Conservation (phyloP, 768 basidiomycete species). For the Ramaria sp. region DNA sequence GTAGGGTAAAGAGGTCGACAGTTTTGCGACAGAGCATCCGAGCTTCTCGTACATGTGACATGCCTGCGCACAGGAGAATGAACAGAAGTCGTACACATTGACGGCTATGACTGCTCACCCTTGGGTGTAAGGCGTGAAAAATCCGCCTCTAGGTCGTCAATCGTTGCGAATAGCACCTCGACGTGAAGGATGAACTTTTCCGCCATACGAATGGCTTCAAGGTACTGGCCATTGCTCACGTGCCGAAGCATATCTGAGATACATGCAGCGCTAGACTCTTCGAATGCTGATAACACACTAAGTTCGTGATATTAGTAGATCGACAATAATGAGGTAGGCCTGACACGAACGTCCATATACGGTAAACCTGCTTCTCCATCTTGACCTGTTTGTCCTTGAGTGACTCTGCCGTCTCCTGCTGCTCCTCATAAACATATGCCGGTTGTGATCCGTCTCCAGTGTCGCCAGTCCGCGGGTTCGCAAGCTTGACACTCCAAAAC, state of each 20-base stretch:
- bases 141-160: slow-evolving; percentile 90
- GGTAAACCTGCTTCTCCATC: slow-evolving; percentile 97
- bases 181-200: slow-evolving; percentile 98
- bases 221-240: slow-evolving; percentile 92
- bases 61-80: slow-evolving; percentile 40
- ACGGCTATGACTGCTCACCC: slow-evolving; percentile 42
- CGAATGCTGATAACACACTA: slow-evolving; percentile 92
- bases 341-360: slow-evolving; percentile 88
- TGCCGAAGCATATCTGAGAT: slow-evolving; percentile 98
- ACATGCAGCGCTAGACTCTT: slow-evolving; percentile 98
- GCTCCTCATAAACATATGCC: slow-evolving; percentile 68
- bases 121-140: slow-evolving; percentile 73
- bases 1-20: slow-evolving; percentile 91
- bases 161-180: slow-evolving; percentile 92
- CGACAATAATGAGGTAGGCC: not conserved
- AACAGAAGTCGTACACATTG: not conserved
- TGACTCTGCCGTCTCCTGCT: slow-evolving; percentile 60
- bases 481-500: slow-evolving; percentile 98
- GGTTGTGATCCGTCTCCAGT: slow-evolving; percentile 54
- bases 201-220: slow-evolving; percentile 96
- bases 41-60: slow-evolving; percentile 97
- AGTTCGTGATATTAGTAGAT: not conserved
- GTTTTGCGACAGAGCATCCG: slow-evolving; percentile 98
- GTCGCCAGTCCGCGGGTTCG: slow-evolving; percentile 25
- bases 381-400: slow-evolving; percentile 83